These are phyloP conservation scores for Fraxinus paxiana DNA, from an alignment of 305 asterid genomes.

Conservation along the genomic window DNA sequence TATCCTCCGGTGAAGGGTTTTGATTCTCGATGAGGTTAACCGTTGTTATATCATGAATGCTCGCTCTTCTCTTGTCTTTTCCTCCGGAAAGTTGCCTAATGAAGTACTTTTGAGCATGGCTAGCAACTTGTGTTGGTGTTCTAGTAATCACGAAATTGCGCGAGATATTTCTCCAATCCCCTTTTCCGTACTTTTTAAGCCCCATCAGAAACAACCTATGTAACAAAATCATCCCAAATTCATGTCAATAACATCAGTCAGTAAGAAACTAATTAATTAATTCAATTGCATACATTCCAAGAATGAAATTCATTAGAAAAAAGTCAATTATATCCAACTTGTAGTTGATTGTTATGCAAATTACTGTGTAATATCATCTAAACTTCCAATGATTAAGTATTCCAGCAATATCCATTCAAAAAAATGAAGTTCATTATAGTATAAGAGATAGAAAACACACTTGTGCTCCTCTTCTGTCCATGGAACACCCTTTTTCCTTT, in stretches of 20 bases:
- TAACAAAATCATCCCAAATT: constrained; percentile 10
- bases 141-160: constrained; percentile 71
- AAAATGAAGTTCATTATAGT: not conserved
- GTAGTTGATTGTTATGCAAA: not conserved
- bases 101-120: constrained; percentile 93
- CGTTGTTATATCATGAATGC: constrained; percentile 93
- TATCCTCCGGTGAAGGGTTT: constrained; percentile 48
- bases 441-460: constrained; percentile 34
- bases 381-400: not conserved
- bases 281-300: not conserved
- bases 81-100: constrained; percentile 86
- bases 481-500: constrained; percentile 88
- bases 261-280: not conserved
- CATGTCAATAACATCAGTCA: constrained; percentile 12
- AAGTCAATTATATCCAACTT: constrained; percentile 3
- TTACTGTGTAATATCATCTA: not conserved
- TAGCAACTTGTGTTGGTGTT: constrained; percentile 92
- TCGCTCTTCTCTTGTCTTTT: constrained; percentile 87
- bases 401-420: not conserved
- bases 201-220: constrained; percentile 82
- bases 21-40: constrained; percentile 56
- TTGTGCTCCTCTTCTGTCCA: constrained; percentile 95
- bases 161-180: constrained; percentile 90
- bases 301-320: constrained; percentile 9
- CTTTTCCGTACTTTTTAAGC: constrained; percentile 84